Evolutionary conservation across 371 early-diverging fungal species (phyloP).

Genomic region (Mortierella sp.): DNA sequence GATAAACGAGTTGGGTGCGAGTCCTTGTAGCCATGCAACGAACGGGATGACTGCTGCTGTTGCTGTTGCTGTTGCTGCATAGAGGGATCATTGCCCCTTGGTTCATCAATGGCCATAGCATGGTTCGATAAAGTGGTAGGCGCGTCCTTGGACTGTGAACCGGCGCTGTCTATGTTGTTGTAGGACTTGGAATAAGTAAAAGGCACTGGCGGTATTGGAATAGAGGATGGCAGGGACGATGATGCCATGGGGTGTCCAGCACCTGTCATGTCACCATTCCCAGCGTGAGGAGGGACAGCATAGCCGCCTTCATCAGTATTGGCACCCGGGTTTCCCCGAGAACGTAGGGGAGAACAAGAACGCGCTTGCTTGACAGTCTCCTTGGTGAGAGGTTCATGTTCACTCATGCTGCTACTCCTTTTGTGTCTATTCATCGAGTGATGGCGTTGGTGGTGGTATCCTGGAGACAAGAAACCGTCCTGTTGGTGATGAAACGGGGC

Average conservation of each 20-base stretch:
- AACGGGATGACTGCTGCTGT: neutral
- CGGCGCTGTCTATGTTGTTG: neutral
- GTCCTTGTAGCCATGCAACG: conserved; percentile 2
- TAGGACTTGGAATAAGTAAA: neutral
- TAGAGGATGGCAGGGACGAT: conserved; percentile 5
- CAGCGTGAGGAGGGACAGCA: neutral
- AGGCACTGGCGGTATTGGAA: neutral
- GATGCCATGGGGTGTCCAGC: neutral
- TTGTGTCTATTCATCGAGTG: conserved; percentile 3
- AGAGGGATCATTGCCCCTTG: too few species aligned
- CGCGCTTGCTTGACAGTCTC: conserved; percentile 21
- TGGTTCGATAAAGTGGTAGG: neutral
- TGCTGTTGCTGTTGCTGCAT: neutral
- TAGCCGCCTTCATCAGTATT: neutral
- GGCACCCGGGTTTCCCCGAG: conserved; percentile 6
- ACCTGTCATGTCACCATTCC: neutral
- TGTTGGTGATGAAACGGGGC: conserved; percentile 3
- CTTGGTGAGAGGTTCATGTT: conserved; percentile 3
- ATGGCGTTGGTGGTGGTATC: neutral
- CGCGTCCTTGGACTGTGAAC: neutral
- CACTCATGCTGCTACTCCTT: conserved; percentile 21
- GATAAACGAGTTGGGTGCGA: conserved; percentile 13
- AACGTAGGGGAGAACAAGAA: conserved; percentile 14
- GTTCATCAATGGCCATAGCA: neutral
- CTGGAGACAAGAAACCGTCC: neutral